phyloP scores from a whole-genome alignment of 441 rosid genomes.

The Hypseocharis bilobata region DNA sequence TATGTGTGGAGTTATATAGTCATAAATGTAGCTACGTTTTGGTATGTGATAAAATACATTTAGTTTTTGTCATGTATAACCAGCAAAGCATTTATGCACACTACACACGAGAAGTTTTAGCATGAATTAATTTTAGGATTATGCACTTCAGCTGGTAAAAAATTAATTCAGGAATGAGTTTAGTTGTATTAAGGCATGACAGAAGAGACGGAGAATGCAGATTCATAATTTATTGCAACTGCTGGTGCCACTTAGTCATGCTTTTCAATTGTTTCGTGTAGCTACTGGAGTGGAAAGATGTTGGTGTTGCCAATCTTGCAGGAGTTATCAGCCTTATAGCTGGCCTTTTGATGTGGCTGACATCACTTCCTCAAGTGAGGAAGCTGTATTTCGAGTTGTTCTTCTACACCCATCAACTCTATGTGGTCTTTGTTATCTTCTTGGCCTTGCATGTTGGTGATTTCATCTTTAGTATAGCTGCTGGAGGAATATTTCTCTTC shows the following conservation, averaged over 20 bases:
- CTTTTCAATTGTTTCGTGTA: slow-evolving; percentile 28
- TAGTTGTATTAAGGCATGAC: too few relatives aligned
- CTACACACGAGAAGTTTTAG: too few relatives aligned
- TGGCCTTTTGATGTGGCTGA: slow-evolving; percentile 62
- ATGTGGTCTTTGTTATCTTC: slow-evolving; percentile 49
- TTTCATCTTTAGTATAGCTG: slow-evolving; percentile 43
- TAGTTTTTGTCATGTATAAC: too few relatives aligned
- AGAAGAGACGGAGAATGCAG: too few relatives aligned
- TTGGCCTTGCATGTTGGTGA: slow-evolving; percentile 59
- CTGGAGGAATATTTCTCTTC: slow-evolving; percentile 54
- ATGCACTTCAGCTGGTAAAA: too few relatives aligned
- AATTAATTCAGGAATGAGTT: too few relatives aligned
- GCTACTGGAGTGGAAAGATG: slow-evolving; percentile 41
- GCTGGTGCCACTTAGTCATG: not conserved
- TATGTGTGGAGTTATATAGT: too few relatives aligned
- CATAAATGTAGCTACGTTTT: too few relatives aligned
- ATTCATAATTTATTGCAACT: too few relatives aligned
- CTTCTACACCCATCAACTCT: slow-evolving; percentile 63
- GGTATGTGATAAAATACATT: too few relatives aligned
- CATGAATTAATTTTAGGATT: too few relatives aligned
- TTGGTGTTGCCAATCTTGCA: slow-evolving; percentile 40
- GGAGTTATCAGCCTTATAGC: slow-evolving; percentile 58
- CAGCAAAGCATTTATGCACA: too few relatives aligned
- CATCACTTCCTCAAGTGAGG: slow-evolving; percentile 47
- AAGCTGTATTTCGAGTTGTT: slow-evolving; percentile 52